Conservation (phyloP, 257 asterid genomes). For the Cinchona pubescens region DNA sequence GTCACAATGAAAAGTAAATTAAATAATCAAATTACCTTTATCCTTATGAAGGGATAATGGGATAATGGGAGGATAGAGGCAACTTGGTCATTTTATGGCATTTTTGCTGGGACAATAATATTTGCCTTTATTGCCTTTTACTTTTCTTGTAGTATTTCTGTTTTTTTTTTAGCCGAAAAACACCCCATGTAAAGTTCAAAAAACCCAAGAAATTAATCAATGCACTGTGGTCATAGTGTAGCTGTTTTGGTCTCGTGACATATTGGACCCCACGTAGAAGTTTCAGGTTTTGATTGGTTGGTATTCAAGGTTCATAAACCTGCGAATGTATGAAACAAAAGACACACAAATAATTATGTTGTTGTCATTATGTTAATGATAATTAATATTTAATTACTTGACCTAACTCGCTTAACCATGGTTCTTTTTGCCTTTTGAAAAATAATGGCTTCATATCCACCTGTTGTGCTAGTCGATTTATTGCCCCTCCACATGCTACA, state of each 20-base stretch:
- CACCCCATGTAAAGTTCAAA: not conserved
- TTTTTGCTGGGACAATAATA: too few relatives aligned
- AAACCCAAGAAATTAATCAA: not conserved
- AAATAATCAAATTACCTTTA: too few relatives aligned
- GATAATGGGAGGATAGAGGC: too few relatives aligned
- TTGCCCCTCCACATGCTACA: conserved; percentile 12
- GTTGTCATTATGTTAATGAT: not conserved
- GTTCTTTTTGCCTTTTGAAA: not conserved
- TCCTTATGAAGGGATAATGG: too few relatives aligned
- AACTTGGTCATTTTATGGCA: too few relatives aligned
- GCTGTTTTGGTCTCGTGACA: conserved; percentile 4
- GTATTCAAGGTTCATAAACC: conserved; percentile 1
- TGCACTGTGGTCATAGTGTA: not conserved
- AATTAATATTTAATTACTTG: not conserved
- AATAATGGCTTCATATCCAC: not conserved
- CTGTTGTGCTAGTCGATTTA: not conserved
- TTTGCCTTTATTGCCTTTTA: not conserved
- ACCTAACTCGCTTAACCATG: not conserved
- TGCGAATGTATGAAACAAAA: conserved; percentile 14
- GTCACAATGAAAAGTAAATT: too few relatives aligned
- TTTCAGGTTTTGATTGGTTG: not conserved
- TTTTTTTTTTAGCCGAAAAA: too few relatives aligned
- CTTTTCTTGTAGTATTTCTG: not conserved
- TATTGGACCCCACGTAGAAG: not conserved
- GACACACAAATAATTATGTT: not conserved